These are phyloP conservation scores for Conringia planisiliqua DNA, from an alignment of 345 rosid genomes.

Conservation along the genomic window DNA sequence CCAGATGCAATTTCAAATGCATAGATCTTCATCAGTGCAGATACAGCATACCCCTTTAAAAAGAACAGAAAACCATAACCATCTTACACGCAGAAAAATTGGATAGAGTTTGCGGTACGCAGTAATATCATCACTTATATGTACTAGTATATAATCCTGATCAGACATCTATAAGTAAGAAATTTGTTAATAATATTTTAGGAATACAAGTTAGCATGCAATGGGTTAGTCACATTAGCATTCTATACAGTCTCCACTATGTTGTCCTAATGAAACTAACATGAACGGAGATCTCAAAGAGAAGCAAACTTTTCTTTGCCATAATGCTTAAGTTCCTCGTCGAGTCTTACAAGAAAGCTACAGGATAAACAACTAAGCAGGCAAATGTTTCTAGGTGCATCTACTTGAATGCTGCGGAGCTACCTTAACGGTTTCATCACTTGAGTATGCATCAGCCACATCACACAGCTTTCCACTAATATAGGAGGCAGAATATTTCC, in stretches of 20 bases:
- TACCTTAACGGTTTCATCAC: slow-evolving; percentile 95
- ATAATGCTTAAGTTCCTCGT: too few species aligned
- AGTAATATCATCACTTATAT: background rate
- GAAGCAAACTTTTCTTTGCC: too few species aligned
- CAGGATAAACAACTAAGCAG: background rate
- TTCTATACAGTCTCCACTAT: background rate
- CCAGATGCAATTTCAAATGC: slow-evolving; percentile 89
- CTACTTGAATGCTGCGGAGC: slow-evolving; percentile 8
- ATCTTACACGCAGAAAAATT: background rate
- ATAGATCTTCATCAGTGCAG: slow-evolving; percentile 89
- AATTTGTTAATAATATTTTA: background rate
- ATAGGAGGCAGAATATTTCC: slow-evolving; percentile 77
- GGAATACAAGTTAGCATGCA: background rate
- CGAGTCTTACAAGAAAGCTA: background rate
- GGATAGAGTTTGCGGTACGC: background rate
- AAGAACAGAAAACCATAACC: slow-evolving; percentile 18
- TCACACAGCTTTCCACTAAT: slow-evolving; percentile 90
- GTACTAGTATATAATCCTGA: background rate
- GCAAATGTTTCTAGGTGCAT: background rate
- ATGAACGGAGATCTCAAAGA: background rate
- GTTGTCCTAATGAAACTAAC: background rate
- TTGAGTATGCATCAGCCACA: slow-evolving; percentile 92
- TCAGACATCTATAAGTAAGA: background rate
- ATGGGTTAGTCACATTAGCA: background rate
- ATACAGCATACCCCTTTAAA: slow-evolving; percentile 82